Conservation (phyloP, 148 eudicot genomes). For the Rhododendron ferrugineum region DNA sequence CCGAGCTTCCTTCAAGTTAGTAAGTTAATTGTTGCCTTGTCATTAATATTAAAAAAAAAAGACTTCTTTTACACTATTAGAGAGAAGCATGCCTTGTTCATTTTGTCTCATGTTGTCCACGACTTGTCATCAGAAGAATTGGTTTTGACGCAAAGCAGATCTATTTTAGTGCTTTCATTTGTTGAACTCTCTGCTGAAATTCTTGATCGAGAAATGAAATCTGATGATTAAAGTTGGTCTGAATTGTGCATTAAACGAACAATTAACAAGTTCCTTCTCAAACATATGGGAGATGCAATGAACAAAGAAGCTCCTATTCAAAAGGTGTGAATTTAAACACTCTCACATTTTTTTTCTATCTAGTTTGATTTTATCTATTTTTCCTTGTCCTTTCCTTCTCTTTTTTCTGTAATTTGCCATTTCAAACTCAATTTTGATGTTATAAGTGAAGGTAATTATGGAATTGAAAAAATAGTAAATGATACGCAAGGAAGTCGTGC, state of each 20-base stretch:
- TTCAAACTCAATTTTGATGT: no score
- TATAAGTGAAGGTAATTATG: no score
- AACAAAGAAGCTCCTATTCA: slow-evolving; percentile 51
- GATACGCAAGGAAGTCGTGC: no score
- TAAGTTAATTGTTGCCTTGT: no score
- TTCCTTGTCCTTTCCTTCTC: background rate
- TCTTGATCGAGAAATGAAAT: slow-evolving; percentile 24
- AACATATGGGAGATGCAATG: no score
- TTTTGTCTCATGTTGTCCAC: slow-evolving; percentile 78
- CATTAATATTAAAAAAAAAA: no score
- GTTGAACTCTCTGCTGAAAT: slow-evolving; percentile 59
- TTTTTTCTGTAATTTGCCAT: background rate
- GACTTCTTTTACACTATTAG: slow-evolving; percentile 44
- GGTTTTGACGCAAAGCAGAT: slow-evolving; percentile 65
- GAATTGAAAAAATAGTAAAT: no score
- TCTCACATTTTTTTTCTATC: background rate
- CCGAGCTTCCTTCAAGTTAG: no score
- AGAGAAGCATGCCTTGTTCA: slow-evolving; percentile 59
- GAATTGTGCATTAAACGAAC: slow-evolving; percentile 36
- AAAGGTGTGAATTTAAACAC: slow-evolving; percentile 40
- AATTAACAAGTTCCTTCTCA: slow-evolving; percentile 58
- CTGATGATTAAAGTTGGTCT: slow-evolving; percentile 41
- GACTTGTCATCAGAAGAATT: slow-evolving; percentile 77
- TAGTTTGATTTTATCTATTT: background rate
- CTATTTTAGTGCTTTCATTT: slow-evolving; percentile 55